phyloP scores from a whole-genome alignment of 2,329 filamentous ascomycete genomes.

The Fusarium sulawesiense region DNA sequence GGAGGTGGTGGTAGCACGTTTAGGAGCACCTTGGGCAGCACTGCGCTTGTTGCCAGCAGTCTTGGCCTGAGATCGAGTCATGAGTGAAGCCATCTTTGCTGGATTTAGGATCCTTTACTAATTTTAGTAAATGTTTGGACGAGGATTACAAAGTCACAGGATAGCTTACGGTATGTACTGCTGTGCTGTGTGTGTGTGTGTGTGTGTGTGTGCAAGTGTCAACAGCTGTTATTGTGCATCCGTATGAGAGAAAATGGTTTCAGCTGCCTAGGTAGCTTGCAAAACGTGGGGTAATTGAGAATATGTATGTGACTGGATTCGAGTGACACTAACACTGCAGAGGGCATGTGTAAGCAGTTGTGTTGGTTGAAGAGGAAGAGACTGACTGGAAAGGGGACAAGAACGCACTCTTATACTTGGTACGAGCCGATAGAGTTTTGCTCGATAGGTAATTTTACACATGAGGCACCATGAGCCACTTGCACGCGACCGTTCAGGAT shows the following conservation, averaged over 20 bases:
- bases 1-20: too few species aligned
- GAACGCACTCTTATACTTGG: background rate
- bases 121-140: conserved; percentile 30
- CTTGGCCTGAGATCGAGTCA: too few species aligned
- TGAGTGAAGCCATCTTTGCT: too few species aligned
- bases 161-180: background rate
- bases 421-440: too few species aligned
- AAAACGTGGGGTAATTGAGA: background rate
- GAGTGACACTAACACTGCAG: background rate
- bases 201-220: background rate
- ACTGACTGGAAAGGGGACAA: background rate
- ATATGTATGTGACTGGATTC: background rate
- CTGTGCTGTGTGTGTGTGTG: background rate
- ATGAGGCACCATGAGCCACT: too few species aligned
- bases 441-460: too few species aligned
- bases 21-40: too few species aligned
- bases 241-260: background rate
- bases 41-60: too few species aligned
- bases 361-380: background rate
- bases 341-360: background rate
- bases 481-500: too few species aligned
- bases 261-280: background rate
- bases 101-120: conserved; percentile 27
- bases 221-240: background rate
- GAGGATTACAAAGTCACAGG: background rate